Base-by-base conservation (phyloP, 306 rosid species). In the Lablab purpureus region DNA sequence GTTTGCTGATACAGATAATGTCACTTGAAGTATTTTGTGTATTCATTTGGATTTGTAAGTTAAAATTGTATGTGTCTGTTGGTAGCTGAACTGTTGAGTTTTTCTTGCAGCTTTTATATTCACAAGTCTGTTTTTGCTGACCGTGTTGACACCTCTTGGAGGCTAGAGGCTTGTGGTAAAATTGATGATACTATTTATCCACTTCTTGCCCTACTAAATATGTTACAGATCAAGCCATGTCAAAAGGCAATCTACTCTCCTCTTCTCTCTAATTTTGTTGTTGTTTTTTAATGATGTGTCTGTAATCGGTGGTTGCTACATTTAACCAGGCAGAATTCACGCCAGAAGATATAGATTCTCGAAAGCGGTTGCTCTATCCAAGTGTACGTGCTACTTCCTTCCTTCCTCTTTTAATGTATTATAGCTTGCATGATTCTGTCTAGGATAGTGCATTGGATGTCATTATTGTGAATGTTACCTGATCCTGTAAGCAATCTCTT, bases 261-360 rank as follows among this genome's bases (percentile, higher is more conserved):
- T 43, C 12, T 14, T 43, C 22, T 43, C 11, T 43, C 18, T 34
- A 5, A 10, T 9, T 11, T 45, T n/a, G n/a, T 21, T 11, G 2
- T 41, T 21, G 43, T 13, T 64, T 74, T 22, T 40, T 43, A 63
- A 14, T 74, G 40, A 18, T 67, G 14, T 17, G 40, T 79, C 71
- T 62, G 6, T 70, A 75, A 59, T 66, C 37, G 11, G 28, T 13
- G 66, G 23, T 3, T 69, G 34, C 63, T 75, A 59, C 77, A 18
- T 81, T 49, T 37, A 25, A 51, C 71, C 89, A 91, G 98, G 98
- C 98, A 65, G 91, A 88, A 43, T 94, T 91, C 63, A 87, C 94
- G 54, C 96, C 97, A 2, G 91, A 87, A 51, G 96, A 94, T 55
- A 89, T 94, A 84, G 88, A 88, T 86, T 84, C 97, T 50, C 75